Percentiles rank a stretch among this genome's conserved stretches.
Evolutionary conservation across 2,329 filamentous ascomycete genomes (phyloP).

Genomic region (Ophiostoma ulmi): DNA sequence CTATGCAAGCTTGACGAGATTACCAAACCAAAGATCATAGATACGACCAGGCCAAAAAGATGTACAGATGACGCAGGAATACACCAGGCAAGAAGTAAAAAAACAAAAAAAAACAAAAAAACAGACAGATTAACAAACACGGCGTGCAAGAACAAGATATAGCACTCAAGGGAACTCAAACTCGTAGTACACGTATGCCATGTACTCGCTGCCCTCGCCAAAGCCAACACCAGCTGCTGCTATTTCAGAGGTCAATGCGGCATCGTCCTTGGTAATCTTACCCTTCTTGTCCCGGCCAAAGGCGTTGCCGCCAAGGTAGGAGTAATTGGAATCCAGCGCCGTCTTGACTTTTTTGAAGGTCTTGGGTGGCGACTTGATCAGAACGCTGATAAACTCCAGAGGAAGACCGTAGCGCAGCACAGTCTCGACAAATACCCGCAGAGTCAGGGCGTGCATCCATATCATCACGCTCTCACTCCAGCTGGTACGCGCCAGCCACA

Average conservation of each 20-base stretch:
- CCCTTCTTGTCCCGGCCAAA: slow-evolving; percentile 93
- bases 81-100: background rate
- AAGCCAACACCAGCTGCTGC: slow-evolving; percentile 64
- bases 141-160: background rate
- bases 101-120: background rate
- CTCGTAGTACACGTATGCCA: slow-evolving; percentile 95
- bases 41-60: background rate
- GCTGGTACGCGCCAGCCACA: slow-evolving; percentile 80
- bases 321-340: slow-evolving; percentile 78
- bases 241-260: slow-evolving; percentile 72
- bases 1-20: slow-evolving; percentile 9
- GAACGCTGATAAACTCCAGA: slow-evolving; percentile 76
- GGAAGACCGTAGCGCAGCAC: slow-evolving; percentile 94
- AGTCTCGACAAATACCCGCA: slow-evolving; percentile 95
- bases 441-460: slow-evolving; percentile 84
- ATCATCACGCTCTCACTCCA: slow-evolving; percentile 96
- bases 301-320: slow-evolving; percentile 90
- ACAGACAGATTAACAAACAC: background rate
- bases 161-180: slow-evolving; percentile 63
- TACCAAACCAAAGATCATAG: background rate
- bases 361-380: slow-evolving; percentile 60
- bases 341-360: slow-evolving; percentile 74
- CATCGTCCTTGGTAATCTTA: slow-evolving; percentile 84
- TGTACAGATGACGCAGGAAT: background rate
- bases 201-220: slow-evolving; percentile 77